A percentile compares a stretch with the other conserved stretches of the same genome.
Evolutionary conservation across 768 basidiomycete species (phyloP).

Genomic region (Tubosaeta sp.): DNA sequence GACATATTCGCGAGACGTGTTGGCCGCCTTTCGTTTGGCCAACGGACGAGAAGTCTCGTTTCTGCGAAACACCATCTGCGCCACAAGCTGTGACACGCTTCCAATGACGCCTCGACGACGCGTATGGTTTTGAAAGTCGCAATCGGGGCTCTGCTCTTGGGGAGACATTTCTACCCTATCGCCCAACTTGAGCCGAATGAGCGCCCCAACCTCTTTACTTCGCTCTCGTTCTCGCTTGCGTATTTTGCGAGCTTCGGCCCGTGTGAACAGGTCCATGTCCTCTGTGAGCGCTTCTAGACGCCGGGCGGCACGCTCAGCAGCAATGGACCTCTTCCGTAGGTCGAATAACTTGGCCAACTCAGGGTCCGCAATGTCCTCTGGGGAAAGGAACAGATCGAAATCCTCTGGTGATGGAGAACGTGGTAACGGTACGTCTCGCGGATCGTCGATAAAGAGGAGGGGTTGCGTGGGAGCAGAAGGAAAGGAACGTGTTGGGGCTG

Average conservation of each 20-base stretch:
- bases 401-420: conserved; percentile 44
- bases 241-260: conserved; percentile 40
- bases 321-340: conserved; percentile 35
- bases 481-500: conserved; percentile 2
- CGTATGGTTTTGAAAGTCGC: conserved; percentile 12
- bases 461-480: conserved; percentile 19
- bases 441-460: conserved; percentile 42
- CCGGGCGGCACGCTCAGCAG: conserved; percentile 31
- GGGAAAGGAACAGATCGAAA: conserved; percentile 34
- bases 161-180: conserved; percentile 22
- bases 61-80: conserved; percentile 45
- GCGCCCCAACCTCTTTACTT: conserved; percentile 49
- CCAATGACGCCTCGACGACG: conserved; percentile 24
- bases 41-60: conserved; percentile 37
- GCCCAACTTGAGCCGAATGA: conserved; percentile 53
- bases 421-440: conserved; percentile 34
- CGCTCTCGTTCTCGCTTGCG: conserved; percentile 53
- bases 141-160: conserved; percentile 24
- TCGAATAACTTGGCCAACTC: conserved; percentile 39
- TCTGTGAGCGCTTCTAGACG: conserved; percentile 31
- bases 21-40: conserved; percentile 31
- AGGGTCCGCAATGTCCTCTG: conserved; percentile 33
- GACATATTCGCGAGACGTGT: conserved; percentile 18
- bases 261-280: conserved; percentile 35
- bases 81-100: conserved; percentile 40